These are phyloP conservation scores for Sedum album DNA, from an alignment of 164 flowering plant genomes.

Conservation along the genomic window DNA sequence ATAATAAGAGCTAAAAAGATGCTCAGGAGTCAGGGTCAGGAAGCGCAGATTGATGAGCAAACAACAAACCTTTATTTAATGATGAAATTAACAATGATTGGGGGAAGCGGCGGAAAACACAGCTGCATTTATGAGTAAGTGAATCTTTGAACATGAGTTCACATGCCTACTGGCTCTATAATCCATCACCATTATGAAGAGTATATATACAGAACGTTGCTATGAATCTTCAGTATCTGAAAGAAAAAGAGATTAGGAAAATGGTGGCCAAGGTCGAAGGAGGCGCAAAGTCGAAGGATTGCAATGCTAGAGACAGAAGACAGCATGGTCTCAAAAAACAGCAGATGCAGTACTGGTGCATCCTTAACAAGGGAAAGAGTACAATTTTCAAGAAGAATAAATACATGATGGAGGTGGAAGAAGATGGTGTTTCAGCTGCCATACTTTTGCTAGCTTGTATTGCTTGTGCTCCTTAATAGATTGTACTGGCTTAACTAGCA, in stretches of 20 bases:
- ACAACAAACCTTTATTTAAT: background rate
- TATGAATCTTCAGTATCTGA: background rate
- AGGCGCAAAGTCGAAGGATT: background rate
- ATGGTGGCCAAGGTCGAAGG: constrained; percentile 1
- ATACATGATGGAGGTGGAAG: background rate
- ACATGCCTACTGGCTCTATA: background rate
- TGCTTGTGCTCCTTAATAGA: background rate
- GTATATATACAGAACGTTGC: background rate
- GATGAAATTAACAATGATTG: background rate
- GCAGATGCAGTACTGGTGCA: constrained; percentile 1
- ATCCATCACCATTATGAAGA: background rate
- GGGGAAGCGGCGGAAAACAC: background rate
- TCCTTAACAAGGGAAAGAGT: background rate
- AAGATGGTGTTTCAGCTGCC: background rate
- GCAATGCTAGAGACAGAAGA: background rate
- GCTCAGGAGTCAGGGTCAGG: too few species aligned
- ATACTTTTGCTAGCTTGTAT: constrained; percentile 1
- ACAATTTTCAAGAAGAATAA: background rate
- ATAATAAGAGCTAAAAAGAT: too few species aligned
- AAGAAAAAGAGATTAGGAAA: background rate
- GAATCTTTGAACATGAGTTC: background rate
- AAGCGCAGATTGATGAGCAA: too few species aligned
- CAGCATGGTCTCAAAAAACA: background rate
- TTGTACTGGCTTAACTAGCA: background rate
- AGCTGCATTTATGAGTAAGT: background rate